Base-by-base conservation (phyloP, 2,329 filamentous ascomycete species). In the Microdochium bolleyi region DNA sequence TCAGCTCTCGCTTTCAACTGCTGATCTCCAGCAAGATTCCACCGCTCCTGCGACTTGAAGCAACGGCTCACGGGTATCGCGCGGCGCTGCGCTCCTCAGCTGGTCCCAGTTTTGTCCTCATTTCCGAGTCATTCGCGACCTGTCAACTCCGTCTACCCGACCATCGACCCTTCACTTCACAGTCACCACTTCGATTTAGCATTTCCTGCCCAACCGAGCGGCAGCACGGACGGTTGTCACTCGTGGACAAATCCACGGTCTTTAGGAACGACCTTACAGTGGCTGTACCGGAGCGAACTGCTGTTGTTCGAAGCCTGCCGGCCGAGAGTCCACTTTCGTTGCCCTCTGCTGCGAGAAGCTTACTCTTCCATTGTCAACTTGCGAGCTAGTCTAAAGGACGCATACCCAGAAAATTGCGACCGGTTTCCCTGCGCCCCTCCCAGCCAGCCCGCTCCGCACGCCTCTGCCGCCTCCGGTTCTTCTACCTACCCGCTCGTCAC, bases 361-460 rank as follows among this genome's bases (percentile, higher is more conserved):
- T 10, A n/a, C 8, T 24, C 13, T 7, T 19, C 41, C 16, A 11
- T 46, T 19, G 41, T 19, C n/a, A 22, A 46, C 4, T 22, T 21
- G 41, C 7, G 41, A 22, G 41, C 41, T 46, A n/a, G n/a, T n/a
- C n/a, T n/a, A 46, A 46, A 19, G 14, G 41, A 21, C 41, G 41
- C 41, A 46, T 16, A 19, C 14, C 41, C 19, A 22, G 21, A 46
- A 22, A 19, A 11, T 22, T 24, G 21, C 16, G 8, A 19, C 41
- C 22, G 41, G 41, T 13, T 46, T 10, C 41, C 14, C 41, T 46
- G 41, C 41, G 41, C 57, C 48, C 54, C 52, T 55, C 52, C 49
- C 51, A 54, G 51, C 49, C 51, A 54, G 51, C 55, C 52, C 53
- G 52, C 57, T 51, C 53, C 55, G 56, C 52, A 49, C 50, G 52